A percentile compares a stretch with the other conserved stretches of the same genome.
Evolutionary conservation across 768 basidiomycete genomes (phyloP).

Genomic region (Boletus pseudo-olivaceus): DNA sequence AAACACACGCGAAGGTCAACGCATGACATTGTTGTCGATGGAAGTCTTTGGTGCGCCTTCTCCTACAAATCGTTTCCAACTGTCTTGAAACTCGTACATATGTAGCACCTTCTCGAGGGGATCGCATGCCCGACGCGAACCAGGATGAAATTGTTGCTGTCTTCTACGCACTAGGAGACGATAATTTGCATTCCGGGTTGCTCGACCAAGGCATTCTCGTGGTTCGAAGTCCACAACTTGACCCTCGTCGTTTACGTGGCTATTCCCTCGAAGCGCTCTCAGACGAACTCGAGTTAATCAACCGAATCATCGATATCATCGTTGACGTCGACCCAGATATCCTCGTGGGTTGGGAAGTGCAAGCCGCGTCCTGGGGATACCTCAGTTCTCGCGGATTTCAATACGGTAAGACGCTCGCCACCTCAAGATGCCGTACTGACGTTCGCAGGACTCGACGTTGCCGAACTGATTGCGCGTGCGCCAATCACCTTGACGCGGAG

Average conservation of each 20-base stretch:
- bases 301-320: slow-evolving; percentile 70
- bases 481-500: slow-evolving; percentile 36
- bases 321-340: slow-evolving; percentile 86
- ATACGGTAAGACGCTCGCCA: slow-evolving; percentile 43
- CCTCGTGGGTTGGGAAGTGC: slow-evolving; percentile 89
- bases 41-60: slow-evolving; percentile 75
- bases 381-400: slow-evolving; percentile 59
- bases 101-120: slow-evolving; percentile 62
- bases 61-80: neutral
- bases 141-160: slow-evolving; percentile 54
- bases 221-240: slow-evolving; percentile 39
- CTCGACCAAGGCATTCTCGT: slow-evolving; percentile 52
- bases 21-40: slow-evolving; percentile 76
- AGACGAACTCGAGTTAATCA: slow-evolving; percentile 78
- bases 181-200: slow-evolving; percentile 27
- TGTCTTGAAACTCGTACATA: neutral
- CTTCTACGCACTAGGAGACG: slow-evolving; percentile 68
- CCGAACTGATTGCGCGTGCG: slow-evolving; percentile 75
- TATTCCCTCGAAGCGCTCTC: slow-evolving; percentile 51
- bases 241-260: slow-evolving; percentile 41
- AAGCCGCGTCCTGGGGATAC: slow-evolving; percentile 88
- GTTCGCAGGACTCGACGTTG: slow-evolving; percentile 63
- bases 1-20: slow-evolving; percentile 55
- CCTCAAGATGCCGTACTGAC: slow-evolving; percentile 1
- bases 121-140: slow-evolving; percentile 62